Evolutionary conservation across 2,329 filamentous ascomycete genomes (phyloP).

Genomic region (Aspergillus hiratsukae): DNA sequence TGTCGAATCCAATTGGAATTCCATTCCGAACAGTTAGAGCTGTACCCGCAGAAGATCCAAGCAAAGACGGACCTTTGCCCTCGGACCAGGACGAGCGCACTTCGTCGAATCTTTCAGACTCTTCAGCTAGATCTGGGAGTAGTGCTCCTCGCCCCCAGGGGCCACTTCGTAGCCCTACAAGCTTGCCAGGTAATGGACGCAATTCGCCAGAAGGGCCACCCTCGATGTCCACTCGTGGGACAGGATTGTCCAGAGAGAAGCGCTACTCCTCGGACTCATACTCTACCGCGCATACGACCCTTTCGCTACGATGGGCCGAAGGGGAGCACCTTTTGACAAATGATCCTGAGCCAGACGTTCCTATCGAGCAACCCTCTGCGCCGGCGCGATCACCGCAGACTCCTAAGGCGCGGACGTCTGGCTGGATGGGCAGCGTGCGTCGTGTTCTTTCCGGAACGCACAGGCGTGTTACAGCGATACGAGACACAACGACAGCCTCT

Average conservation of each 20-base stretch:
- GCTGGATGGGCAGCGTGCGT: constrained; percentile 65
- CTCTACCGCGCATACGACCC: constrained; percentile 47
- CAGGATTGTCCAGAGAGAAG: constrained; percentile 29
- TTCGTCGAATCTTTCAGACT: constrained; percentile 53
- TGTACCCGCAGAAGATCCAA: not conserved
- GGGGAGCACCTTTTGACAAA: constrained; percentile 50
- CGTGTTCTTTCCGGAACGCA: constrained; percentile 54
- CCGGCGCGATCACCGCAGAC: constrained; percentile 15
- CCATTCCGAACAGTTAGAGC: not conserved
- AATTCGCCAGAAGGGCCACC: constrained; percentile 23
- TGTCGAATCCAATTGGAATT: constrained; percentile 1
- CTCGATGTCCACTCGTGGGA: constrained; percentile 15
- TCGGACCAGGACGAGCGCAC: constrained; percentile 53
- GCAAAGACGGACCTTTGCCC: constrained; percentile 36
- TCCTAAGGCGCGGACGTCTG: constrained; percentile 50
- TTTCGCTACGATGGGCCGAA: constrained; percentile 49
- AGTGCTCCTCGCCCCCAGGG: constrained; percentile 15
- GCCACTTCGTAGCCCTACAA: constrained; percentile 18
- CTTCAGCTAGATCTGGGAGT: constrained; percentile 26
- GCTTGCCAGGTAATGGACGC: constrained; percentile 20
- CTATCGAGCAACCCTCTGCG: constrained; percentile 22
- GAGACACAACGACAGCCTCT: constrained; percentile 14
- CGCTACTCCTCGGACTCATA: constrained; percentile 47
- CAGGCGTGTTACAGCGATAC: constrained; percentile 20
- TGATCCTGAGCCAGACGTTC: constrained; percentile 24